Conservation (phyloP, 306 rosid genomes). For the Fagus crenata region DNA sequence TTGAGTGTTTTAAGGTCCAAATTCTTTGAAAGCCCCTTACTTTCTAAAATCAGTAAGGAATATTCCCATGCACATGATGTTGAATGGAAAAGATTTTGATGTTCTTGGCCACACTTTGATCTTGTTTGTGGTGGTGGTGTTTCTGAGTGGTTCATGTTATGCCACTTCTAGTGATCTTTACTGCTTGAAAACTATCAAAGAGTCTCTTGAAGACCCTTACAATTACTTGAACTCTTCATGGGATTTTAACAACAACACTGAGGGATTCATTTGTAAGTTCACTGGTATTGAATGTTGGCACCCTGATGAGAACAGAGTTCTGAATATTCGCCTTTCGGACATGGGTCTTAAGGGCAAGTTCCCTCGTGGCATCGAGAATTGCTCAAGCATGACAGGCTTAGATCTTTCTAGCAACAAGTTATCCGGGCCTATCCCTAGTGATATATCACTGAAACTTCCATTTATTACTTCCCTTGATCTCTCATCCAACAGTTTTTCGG, state of each 20-base stretch:
- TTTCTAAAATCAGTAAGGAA: background rate
- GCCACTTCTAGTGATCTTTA: conserved; percentile 57
- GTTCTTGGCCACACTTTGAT: conserved; percentile 10
- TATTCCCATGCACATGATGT: conserved; percentile 27
- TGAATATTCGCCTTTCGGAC: conserved; percentile 57
- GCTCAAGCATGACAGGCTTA: conserved; percentile 73
- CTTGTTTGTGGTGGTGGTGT: conserved; percentile 27
- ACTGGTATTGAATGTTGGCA: conserved; percentile 88
- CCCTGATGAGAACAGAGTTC: conserved; percentile 72
- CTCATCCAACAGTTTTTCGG: conserved; percentile 67
- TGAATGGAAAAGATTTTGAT: conserved; percentile 27
- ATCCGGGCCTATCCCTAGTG: conserved; percentile 52
- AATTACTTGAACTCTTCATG: conserved; percentile 52
- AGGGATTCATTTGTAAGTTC: conserved; percentile 71
- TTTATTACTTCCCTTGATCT: conserved; percentile 62
- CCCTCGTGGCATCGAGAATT: conserved; percentile 51
- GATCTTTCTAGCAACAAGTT: conserved; percentile 71
- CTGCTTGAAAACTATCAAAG: conserved; percentile 58
- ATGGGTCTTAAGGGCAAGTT: conserved; percentile 80
- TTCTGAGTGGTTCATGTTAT: conserved; percentile 41
- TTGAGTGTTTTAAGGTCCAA: conserved; percentile 16
- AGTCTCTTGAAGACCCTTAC: conserved; percentile 51
- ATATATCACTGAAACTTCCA: conserved; percentile 12
- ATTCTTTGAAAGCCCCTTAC: background rate
- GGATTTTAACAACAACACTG: conserved; percentile 60